Evolutionary conservation across 164 flowering plant genomes (phyloP).

Genomic region (Cinnamomum chago): DNA sequence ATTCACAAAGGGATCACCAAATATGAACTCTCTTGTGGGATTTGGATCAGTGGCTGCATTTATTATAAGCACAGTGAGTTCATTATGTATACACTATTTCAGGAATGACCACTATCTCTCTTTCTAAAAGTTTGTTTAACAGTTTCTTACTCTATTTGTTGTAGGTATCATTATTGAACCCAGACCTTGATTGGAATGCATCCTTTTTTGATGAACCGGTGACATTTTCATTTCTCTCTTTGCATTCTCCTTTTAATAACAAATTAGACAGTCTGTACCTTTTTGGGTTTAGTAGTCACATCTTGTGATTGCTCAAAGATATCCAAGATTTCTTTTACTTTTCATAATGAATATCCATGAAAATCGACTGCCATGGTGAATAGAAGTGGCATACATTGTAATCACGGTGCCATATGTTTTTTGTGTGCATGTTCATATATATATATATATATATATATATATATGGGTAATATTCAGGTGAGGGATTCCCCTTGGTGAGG

Average conservation of each 20-base stretch:
- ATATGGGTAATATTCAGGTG: too few relatives aligned
- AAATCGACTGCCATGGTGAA: not conserved
- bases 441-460: too few relatives aligned
- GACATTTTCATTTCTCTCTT: constrained; percentile 28
- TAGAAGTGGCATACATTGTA: not conserved
- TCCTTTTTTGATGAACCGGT: constrained; percentile 99
- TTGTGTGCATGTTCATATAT: not conserved
- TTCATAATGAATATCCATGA: not conserved
- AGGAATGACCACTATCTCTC: not conserved
- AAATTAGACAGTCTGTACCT: not conserved
- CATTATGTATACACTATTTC: not conserved
- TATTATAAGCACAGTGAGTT: constrained; percentile 71
- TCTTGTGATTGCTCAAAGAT: not conserved
- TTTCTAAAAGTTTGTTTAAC: not conserved
- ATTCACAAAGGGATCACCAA: constrained; percentile 77
- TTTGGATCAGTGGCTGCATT: constrained; percentile 90
- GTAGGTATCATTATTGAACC: constrained; percentile 84
- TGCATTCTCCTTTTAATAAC: not conserved
- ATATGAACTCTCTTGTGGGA: constrained; percentile 98
- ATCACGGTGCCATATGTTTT: not conserved
- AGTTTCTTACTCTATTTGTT: constrained; percentile 9
- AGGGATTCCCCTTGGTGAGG: too few relatives aligned
- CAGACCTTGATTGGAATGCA: constrained; percentile 85
- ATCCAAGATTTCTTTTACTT: not conserved
- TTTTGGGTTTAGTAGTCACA: not conserved